phyloP scores from a whole-genome alignment of 2,329 filamentous ascomycete genomes.

The Colletotrichum simmondsii region DNA sequence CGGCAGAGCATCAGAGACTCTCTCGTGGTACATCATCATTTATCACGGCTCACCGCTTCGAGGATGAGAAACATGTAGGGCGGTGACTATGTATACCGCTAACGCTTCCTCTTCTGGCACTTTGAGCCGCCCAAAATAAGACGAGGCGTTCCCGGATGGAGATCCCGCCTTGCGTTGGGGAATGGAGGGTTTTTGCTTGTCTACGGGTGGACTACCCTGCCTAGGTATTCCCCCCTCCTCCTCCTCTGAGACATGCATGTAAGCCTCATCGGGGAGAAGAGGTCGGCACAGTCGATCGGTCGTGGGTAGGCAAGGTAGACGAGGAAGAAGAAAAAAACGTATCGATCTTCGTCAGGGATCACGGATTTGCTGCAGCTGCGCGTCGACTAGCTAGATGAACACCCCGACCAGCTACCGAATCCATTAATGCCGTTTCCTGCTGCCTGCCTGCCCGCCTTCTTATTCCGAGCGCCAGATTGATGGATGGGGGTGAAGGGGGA shows the following conservation, averaged over 20 bases:
- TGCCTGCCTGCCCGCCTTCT: too few species aligned
- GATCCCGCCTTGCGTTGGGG: conserved; percentile 15
- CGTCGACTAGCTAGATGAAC: background rate
- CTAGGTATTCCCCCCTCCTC: background rate
- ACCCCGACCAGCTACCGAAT: background rate
- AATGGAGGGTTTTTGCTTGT: background rate
- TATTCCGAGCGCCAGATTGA: background rate
- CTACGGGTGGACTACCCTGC: too few species aligned
- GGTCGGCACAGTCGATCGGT: background rate
- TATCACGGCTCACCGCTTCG: background rate
- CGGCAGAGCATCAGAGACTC: background rate
- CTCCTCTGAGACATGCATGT: conserved; percentile 11
- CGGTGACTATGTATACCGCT: background rate
- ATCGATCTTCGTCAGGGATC: conserved; percentile 29
- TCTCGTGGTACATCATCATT: background rate
- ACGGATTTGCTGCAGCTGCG: background rate
- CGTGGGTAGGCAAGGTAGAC: background rate
- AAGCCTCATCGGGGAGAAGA: background rate
- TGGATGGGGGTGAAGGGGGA: background rate
- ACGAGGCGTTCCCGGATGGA: conserved; percentile 9
- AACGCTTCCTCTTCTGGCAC: conserved; percentile 12
- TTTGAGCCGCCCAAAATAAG: background rate
- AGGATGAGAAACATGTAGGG: background rate
- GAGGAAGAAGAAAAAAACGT: background rate
- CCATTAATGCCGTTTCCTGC: background rate